These are phyloP conservation scores for Xerocomus brunneocitrinus DNA, from an alignment of 768 basidiomycete species.

Conservation along the genomic window DNA sequence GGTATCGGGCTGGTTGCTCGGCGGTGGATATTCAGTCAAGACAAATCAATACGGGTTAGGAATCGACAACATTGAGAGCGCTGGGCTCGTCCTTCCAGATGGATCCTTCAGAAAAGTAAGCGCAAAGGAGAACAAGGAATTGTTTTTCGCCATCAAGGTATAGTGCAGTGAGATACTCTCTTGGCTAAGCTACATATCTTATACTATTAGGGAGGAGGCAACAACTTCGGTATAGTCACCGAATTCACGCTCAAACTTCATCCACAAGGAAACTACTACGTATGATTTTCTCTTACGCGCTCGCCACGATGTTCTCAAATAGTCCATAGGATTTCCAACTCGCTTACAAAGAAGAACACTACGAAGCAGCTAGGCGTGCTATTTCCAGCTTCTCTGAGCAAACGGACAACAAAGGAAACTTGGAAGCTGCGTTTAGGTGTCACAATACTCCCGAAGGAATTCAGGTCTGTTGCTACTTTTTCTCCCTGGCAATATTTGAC, in stretches of 20 bases:
- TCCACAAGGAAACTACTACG: constrained; percentile 11
- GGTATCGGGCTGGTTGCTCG: constrained; percentile 30
- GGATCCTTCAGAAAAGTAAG: constrained; percentile 13
- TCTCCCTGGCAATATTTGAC: neutral
- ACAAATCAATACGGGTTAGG: constrained; percentile 32
- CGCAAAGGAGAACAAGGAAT: neutral
- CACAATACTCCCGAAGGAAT: neutral
- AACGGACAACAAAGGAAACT: constrained; percentile 8
- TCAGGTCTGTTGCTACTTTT: constrained; percentile 1
- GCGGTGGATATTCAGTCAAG: constrained; percentile 33
- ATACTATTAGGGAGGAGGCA: constrained; percentile 16
- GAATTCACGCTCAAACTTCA: constrained; percentile 19
- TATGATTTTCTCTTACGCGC: neutral
- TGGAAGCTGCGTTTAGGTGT: constrained; percentile 6
- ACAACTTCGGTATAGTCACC: constrained; percentile 30
- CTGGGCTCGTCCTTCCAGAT: constrained; percentile 27
- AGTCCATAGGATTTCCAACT: constrained; percentile 2
- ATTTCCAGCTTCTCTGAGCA: constrained; percentile 1
- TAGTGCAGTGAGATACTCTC: neutral
- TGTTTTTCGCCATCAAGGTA: constrained; percentile 11
- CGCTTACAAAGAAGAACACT: neutral
- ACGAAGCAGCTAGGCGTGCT: constrained; percentile 1
- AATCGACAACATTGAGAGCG: constrained; percentile 30
- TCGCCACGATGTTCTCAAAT: neutral
- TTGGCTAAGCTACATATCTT: neutral